phyloP scores from a whole-genome alignment of 2,329 filamentous ascomycete species.

The Apiospora aurea region DNA sequence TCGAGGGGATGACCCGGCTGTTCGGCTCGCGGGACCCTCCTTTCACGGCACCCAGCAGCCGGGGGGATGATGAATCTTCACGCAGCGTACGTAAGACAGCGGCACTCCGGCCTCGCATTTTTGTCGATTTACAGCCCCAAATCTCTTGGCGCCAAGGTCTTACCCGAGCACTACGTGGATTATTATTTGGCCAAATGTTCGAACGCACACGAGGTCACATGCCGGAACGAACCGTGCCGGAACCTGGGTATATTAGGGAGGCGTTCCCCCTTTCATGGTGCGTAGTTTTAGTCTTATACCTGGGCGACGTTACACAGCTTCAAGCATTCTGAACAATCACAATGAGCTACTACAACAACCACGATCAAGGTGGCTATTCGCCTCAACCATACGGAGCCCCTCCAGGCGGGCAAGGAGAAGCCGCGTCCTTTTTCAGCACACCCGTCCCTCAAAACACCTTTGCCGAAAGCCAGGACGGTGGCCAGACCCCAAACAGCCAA shows the following conservation, averaged over 20 bases:
- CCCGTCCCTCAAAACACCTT: not conserved
- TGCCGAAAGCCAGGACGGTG: conserved; percentile 14
- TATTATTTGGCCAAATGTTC: too few relatives aligned
- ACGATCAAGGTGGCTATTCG: conserved; percentile 9
- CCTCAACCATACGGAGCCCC: conserved; percentile 1
- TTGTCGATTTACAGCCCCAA: not conserved
- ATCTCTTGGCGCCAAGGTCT: not conserved
- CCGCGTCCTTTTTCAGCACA: not conserved
- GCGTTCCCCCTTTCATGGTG: not conserved
- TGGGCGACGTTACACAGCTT: not conserved
- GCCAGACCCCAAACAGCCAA: not conserved
- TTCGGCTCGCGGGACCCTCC: conserved; percentile 17
- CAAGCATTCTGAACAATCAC: not conserved
- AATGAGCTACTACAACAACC: conserved; percentile 5
- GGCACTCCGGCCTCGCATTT: not conserved
- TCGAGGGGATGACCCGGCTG: not conserved
- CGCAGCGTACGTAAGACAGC: conserved; percentile 2
- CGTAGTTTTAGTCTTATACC: not conserved
- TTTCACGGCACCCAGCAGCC: conserved; percentile 16
- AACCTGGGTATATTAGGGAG: not conserved
- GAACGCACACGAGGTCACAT: not conserved
- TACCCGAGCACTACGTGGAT: not conserved
- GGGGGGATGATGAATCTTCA: not conserved
- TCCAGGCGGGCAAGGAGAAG: not conserved
- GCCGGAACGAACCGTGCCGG: not conserved